A percentile compares a stretch with the other conserved stretches of the same genome.
These are phyloP conservation scores for Clavispora santaluciae DNA, from an alignment of 805 yeast species.

Conservation along the genomic window DNA sequence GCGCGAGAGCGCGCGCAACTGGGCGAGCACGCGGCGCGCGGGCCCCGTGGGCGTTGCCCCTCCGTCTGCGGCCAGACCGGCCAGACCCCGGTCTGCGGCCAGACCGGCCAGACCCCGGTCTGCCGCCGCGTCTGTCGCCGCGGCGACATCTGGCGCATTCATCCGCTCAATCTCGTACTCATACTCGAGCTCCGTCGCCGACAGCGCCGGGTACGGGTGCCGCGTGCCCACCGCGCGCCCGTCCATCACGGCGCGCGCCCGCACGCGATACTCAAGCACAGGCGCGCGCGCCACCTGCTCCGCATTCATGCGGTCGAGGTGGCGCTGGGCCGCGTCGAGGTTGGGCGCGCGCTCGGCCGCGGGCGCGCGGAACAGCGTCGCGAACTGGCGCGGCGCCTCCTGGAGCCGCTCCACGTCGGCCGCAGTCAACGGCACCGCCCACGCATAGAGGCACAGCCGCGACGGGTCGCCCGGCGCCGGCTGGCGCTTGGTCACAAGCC, in stretches of 20 bases:
- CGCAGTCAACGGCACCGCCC: conserved; percentile 25
- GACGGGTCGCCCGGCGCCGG: conserved; percentile 1
- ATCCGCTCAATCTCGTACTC: not conserved
- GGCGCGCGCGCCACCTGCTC: conserved; percentile 13
- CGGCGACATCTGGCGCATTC: no score
- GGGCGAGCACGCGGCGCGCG: conserved; percentile 1
- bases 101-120: no score
- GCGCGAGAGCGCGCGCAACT: conserved; percentile 1
- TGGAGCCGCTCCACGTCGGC: conserved; percentile 22
- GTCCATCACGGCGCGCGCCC: conserved; percentile 17
- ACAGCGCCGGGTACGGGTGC: conserved; percentile 21
- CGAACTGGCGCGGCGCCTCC: conserved; percentile 21
- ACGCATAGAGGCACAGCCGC: conserved; percentile 18
- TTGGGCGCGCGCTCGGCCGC: conserved; percentile 17
- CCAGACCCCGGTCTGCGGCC: not conserved
- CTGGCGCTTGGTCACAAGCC: conserved; percentile 23
- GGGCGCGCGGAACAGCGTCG: conserved; percentile 26
- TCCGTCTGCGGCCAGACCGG: not conserved
- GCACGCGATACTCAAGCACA: conserved; percentile 21
- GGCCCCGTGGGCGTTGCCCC: not conserved
- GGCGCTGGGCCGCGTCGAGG: conserved; percentile 20
- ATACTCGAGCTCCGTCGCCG: not conserved
- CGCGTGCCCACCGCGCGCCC: conserved; percentile 9
- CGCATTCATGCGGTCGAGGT: conserved; percentile 23
- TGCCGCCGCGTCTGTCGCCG: no score